A percentile compares a stretch with the other conserved stretches of the same genome.
These are phyloP conservation scores for Vicia sativa DNA, from an alignment of 306 rosid species.

Conservation along the genomic window DNA sequence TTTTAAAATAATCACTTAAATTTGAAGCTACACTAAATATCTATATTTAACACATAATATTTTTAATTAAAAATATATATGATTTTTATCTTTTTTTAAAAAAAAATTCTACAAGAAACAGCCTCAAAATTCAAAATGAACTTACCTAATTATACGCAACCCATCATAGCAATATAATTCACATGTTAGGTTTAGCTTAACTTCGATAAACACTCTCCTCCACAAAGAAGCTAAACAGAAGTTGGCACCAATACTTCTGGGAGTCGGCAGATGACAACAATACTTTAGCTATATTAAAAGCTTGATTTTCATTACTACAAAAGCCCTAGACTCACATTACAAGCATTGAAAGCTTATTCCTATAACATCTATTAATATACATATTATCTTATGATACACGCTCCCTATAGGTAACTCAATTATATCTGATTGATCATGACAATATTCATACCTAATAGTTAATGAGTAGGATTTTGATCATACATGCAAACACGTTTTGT, in stretches of 20 bases:
- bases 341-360: constrained; percentile 14
- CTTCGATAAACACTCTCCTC: background rate
- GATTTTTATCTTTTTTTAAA: no score
- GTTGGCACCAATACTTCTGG: background rate
- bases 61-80: no score
- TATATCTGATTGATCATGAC: constrained; percentile 34
- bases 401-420: constrained; percentile 36
- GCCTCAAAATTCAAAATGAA: no score
- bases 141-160: background rate
- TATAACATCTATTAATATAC: constrained; percentile 3
- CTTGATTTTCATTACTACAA: constrained; percentile 27
- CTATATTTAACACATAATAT: no score
- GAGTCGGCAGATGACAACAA: constrained; percentile 38
- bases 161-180: background rate
- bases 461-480: constrained; percentile 40
- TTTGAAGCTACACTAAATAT: no score
- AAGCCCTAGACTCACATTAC: constrained; percentile 27
- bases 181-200: constrained; percentile 25
- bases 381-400: constrained; percentile 8
- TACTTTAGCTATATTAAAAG: constrained; percentile 3
- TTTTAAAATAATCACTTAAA: no score
- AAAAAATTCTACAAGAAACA: no score
- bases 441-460: constrained; percentile 41
- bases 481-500: background rate
- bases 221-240: constrained; percentile 18